phyloP scores from a whole-genome alignment of 331 rosid genomes.

The Saraca asoca region DNA sequence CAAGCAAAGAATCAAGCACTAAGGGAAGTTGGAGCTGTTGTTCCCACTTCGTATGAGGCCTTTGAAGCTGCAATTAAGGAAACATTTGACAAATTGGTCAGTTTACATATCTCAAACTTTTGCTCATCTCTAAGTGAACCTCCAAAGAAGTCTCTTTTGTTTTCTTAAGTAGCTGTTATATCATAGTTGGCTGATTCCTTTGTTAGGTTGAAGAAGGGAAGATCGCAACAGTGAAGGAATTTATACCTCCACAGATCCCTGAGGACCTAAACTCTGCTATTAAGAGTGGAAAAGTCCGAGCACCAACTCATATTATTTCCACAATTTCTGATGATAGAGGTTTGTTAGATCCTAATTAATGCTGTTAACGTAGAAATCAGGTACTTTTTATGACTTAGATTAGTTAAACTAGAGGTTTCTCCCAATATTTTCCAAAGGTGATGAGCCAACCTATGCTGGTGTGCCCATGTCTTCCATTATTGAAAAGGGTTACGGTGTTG shows the following conservation, averaged over 20 bases:
- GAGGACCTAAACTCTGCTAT: slow-evolving; percentile 88
- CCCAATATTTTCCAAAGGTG: slow-evolving; percentile 60
- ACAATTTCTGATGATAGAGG: slow-evolving; percentile 99
- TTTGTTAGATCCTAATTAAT: slow-evolving; percentile 32
- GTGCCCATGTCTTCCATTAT: slow-evolving; percentile 78
- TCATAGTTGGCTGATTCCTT: slow-evolving; percentile 29
- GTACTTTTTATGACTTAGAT: slow-evolving; percentile 1
- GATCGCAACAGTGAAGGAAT: slow-evolving; percentile 76
- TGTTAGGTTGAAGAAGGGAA: slow-evolving; percentile 69
- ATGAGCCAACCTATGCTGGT: slow-evolving; percentile 85
- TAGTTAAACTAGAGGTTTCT: slow-evolving; percentile 33
- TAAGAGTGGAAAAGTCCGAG: slow-evolving; percentile 97
- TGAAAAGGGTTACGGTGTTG: slow-evolving; percentile 72
- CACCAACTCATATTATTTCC: slow-evolving; percentile 96
- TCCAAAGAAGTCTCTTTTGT: slow-evolving; percentile 11
- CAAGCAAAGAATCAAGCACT: slow-evolving; percentile 97
- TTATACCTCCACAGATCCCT: slow-evolving; percentile 92
- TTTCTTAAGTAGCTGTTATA: slow-evolving; percentile 8
- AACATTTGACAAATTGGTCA: slow-evolving; percentile 83
- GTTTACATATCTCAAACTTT: slow-evolving; percentile 33
- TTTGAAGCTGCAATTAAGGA: slow-evolving; percentile 79
- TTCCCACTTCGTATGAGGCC: slow-evolving; percentile 94
- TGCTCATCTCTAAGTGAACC: background rate
- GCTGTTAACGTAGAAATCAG: slow-evolving; percentile 4
- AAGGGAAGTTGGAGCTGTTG: slow-evolving; percentile 91